Base-by-base conservation (phyloP, 164 flowering plant species). In the Sedum album region DNA sequence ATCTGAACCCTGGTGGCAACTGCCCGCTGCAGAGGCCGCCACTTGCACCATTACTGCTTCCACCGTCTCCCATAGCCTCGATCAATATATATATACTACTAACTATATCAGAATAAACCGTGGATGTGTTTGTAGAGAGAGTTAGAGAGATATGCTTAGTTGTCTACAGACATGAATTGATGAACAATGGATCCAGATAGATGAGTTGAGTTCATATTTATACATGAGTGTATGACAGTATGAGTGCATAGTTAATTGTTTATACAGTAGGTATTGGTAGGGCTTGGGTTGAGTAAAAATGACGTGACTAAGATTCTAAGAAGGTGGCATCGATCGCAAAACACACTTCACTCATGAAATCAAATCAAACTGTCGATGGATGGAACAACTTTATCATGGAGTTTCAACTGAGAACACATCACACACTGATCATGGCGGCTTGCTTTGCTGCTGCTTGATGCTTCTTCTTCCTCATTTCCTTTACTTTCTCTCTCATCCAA, bases 1-100 rank as follows among this genome's bases (percentile, higher is more conserved):
- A 91, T 21, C 86, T 85, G 57, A 91, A 91, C 2, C 97, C 97
- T 0, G 97, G 97, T 0, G 97, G 97, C 15, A 91, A 41, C 46
- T 41, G 81, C 31, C 66, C 42, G 15, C 15, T 1, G 49, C 53
- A 2, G 53, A 1, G 4, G 4, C 53, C 21, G 10, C 57, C 57
- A 51, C 57, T 15, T 5, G 11, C 25, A 66, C 28, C 48, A 5
- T 38, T 42, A 23, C 31, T 66, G 33, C 36, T 25, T 1, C 36
- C n/a, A 42, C 30, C 21, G 1, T 26, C 51, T 15, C 33, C 68
- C 68, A 66, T 66, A 44, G n/a, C n/a, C n/a, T n/a, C n/a, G n/a
- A n/a, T n/a, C n/a, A n/a, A n/a, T n/a, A n/a, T n/a, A n/a, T n/a
- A n/a, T n/a, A n/a, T n/a, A n/a, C n/a, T n/a, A n/a, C n/a, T n/a